Conservation (phyloP, 306 rosid species). For the Trichosanthes truncata region DNA sequence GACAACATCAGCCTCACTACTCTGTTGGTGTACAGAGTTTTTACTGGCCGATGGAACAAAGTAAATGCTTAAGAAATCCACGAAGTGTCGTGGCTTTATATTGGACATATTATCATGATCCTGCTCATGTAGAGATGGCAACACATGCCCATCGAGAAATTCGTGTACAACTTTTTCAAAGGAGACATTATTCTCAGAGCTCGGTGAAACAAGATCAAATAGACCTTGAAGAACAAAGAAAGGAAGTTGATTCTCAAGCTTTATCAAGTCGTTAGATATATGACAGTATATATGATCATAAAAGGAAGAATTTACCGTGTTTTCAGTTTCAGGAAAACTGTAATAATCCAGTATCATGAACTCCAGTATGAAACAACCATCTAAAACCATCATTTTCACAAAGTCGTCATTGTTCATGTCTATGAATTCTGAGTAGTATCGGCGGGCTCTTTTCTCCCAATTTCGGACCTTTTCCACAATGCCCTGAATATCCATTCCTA, state of each 20-base stretch:
- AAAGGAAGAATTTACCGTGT: conserved; percentile 46
- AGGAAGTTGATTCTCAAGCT: conserved; percentile 74
- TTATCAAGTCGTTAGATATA: conserved; percentile 42
- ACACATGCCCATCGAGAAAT: neutral
- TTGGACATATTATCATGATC: too few relatives aligned
- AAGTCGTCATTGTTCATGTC: conserved; percentile 26
- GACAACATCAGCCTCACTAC: too few relatives aligned
- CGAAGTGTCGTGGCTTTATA: too few relatives aligned
- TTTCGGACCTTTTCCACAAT: conserved; percentile 15
- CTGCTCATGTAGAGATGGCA: too few relatives aligned
- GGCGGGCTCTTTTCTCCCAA: conserved; percentile 34
- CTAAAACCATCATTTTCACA: conserved; percentile 44
- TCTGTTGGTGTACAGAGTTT: too few relatives aligned
- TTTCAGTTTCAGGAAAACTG: neutral
- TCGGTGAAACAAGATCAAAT: conserved; percentile 3
- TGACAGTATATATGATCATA: neutral
- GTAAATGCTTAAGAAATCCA: too few relatives aligned
- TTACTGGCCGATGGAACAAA: too few relatives aligned
- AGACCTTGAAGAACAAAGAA: conserved; percentile 35
- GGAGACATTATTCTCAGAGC: too few relatives aligned
- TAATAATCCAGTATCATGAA: neutral
- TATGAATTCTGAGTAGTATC: conserved; percentile 45
- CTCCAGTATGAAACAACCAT: conserved; percentile 59
- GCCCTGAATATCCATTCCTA: conserved; percentile 6
- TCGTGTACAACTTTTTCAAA: neutral